Evolutionary conservation across 345 rosid genomes (phyloP), one percentile per base, ranked within the genome.

Genomic region (Adansonia digitata): DNA sequence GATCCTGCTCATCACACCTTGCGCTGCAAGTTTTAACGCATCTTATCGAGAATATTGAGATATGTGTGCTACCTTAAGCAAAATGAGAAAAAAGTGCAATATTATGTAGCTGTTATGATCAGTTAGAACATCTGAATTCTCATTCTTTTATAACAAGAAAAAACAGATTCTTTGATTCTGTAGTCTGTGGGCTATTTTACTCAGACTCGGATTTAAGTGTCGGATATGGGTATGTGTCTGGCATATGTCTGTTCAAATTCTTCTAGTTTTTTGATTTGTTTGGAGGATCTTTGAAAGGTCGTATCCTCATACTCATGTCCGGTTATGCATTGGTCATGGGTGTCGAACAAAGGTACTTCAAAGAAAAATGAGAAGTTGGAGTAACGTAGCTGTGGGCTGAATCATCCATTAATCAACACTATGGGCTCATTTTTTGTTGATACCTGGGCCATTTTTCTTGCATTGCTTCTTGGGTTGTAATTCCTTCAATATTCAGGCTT

Each of bases 21-120:
- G n/a, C n/a, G n/a, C 67, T 55, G 40, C 62, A 66, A 49, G 15
- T 72, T 64, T 34, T 15, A 52, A n/a, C n/a, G 52, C 68, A 59
- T 70, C 39, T 70, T 37, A 35, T 69, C 1, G 7, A 51, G 78
- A 27, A 0, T 15, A 43, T 67, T 64, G 29, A 29, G 48, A 60
- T 67, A 75, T 49, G 4, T 57, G 14, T 40, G 53, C 15, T 9
- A 22, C 31, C 31, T 20, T 40, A 15, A 62, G 45, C 43, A 35
- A 14, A 62, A 62, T 4, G 42, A 31, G 45, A 17, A 14, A 62
- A 61, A 31, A 35, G 42, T 62, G 67, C 45, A 62, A 62, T 17
- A 61, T 35, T 34, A 8, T 62, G 26, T 18, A 34, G 24, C 67
- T 35, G 67, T 34, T 18, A 3, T 61, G 40, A 62, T 0, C 11